phyloP scores from a whole-genome alignment of 352 stramenopile species.

The Pythium utonaiense region DNA sequence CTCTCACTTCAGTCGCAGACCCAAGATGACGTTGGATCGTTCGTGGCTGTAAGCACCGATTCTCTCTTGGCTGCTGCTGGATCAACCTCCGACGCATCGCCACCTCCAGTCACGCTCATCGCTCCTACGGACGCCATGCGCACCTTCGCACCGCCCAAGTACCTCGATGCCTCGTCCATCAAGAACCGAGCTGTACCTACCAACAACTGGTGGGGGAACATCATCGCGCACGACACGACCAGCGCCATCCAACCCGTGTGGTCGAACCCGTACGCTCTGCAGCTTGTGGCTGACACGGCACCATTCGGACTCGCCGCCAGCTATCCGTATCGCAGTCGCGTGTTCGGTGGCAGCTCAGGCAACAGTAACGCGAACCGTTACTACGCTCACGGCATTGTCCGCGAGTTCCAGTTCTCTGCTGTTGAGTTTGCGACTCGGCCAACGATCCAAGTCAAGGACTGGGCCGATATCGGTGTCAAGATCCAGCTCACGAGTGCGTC shows the following conservation, averaged over 20 bases:
- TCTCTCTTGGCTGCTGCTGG: neutral
- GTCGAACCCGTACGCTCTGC: constrained; percentile 55
- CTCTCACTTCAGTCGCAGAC: neutral
- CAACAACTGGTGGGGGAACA: constrained; percentile 28
- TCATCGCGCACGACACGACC: constrained; percentile 46
- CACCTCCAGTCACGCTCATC: constrained; percentile 34
- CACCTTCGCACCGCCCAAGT: constrained; percentile 24
- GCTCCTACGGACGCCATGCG: constrained; percentile 51
- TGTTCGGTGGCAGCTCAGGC: constrained; percentile 46
- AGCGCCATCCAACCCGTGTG: constrained; percentile 42
- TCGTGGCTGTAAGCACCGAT: neutral
- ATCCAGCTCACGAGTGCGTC: neutral
- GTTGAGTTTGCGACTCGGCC: neutral
- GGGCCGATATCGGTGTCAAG: neutral
- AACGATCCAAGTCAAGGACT: neutral
- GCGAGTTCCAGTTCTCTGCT: neutral
- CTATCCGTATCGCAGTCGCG: constrained; percentile 53
- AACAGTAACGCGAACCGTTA: constrained; percentile 49
- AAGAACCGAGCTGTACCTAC: neutral
- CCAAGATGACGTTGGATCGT: neutral
- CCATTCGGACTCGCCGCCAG: constrained; percentile 49
- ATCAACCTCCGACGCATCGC: neutral
- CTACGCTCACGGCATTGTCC: constrained; percentile 22
- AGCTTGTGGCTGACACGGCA: constrained; percentile 29
- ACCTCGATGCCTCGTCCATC: neutral